Evolutionary conservation across 2,329 filamentous ascomycete genomes (phyloP), one percentile per base, ranked within the genome.

Genomic region (Seiridium unicorne): DNA sequence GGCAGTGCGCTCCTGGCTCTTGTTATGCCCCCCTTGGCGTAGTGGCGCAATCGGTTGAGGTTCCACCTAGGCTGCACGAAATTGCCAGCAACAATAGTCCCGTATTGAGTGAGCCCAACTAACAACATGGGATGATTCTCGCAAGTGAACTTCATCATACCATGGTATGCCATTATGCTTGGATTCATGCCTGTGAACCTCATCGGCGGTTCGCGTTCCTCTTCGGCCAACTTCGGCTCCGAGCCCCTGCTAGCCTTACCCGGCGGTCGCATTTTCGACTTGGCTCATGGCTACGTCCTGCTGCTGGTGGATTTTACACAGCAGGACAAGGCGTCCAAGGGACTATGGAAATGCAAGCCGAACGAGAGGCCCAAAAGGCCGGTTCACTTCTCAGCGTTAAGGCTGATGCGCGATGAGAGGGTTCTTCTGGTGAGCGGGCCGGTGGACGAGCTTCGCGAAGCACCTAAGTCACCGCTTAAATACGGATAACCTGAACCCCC

Each of bases 301-400:
- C 31, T 58, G n/a, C 56, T 58, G 7, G 48, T 53, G 3, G 26
- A 32, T 34, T 51, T 58, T 35, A 51, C 56, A 11, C 32, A 18
- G 11, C 46, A 58, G 31, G 56, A 58, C 47, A 51, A 58, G 40
- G 56, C 56, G 18, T 46, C 56, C 35, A 58, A 58, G 36, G 56
- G 56, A 11, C 46, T 58, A 38, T 13, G 56, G 31, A 51, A 51
- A 26, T 32, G 34, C 34, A 38, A 35, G 36, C 31, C 44, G 10
- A 34, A 31, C 5, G 46, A 58, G 11, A 32, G 49, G 34, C 42
- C 18, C 7, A 47, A 46, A 13, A 7, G 5, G 18, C 44, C 56
- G 9, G 46, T 58, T 11, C 44, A 58, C 40, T 51, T 58, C 56
- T 35, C 56, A n/a, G 46, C 56, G 26, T 35, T 58, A 9, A 36